Conservation (phyloP, 352 stramenopile genomes). For the Phytophthora pseudosyringae region DNA sequence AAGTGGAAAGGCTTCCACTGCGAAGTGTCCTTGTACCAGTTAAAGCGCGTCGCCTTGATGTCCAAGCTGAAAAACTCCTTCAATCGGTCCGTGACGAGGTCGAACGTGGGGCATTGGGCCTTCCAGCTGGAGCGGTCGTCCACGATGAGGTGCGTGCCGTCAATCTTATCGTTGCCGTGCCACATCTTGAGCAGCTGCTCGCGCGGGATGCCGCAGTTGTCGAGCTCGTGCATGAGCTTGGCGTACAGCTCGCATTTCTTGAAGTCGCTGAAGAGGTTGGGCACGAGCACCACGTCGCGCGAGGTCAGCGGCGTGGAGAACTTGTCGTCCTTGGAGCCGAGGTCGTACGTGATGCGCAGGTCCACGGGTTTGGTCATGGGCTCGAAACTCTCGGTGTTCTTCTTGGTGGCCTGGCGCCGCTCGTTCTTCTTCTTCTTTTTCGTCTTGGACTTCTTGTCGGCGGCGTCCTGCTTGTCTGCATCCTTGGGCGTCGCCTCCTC, state of each 20-base stretch:
- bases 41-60: constrained; percentile 93
- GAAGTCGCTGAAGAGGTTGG: constrained; percentile 80
- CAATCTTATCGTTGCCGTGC: constrained; percentile 90
- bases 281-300: constrained; percentile 70
- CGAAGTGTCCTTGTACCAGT: constrained; percentile 94
- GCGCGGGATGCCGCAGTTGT: constrained; percentile 66
- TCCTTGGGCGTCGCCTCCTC: constrained; percentile 18
- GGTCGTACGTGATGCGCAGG: constrained; percentile 73
- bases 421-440: constrained; percentile 53
- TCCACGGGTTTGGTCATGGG: constrained; percentile 75
- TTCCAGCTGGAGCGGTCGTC: constrained; percentile 90
- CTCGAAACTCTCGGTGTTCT: constrained; percentile 84
- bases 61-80: constrained; percentile 90
- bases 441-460: constrained; percentile 44
- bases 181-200: constrained; percentile 83
- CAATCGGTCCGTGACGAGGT: constrained; percentile 81
- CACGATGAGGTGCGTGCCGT: constrained; percentile 93
- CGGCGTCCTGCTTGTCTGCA: constrained; percentile 24
- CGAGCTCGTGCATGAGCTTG: constrained; percentile 69
- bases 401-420: constrained; percentile 49
- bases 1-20: constrained; percentile 96
- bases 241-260: constrained; percentile 75
- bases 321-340: constrained; percentile 55
- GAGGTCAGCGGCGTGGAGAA: constrained; percentile 69
- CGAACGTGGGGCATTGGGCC: constrained; percentile 75